Base-by-base conservation (phyloP, 176 grass and related monocot genomes). In the Lolium multiflorum region DNA sequence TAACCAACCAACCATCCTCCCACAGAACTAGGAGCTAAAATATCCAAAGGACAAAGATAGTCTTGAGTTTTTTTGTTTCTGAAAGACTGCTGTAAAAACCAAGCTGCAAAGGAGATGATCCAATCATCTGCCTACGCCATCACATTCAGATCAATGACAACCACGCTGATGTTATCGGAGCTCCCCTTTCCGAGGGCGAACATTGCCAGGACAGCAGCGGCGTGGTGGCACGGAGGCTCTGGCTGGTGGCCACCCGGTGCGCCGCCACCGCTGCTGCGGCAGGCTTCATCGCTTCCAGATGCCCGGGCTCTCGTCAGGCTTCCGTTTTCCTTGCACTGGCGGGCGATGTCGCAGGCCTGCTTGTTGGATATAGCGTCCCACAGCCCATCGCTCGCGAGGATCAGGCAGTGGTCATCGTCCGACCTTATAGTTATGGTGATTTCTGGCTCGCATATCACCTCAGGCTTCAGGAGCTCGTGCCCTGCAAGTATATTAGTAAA, bases 341-440 rank as follows among this genome's bases (percentile, higher is more conserved):
- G 70, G 7, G 92, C 95, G 1, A 95, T 89, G 7, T 84, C 55
- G 41, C 95, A 92, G 11, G 95, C 89, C 18, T 79, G 46, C 57
- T 88, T 85, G 10, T 98, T 98, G 0, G 87, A 74, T 4, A 98
- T 54, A 5, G 87, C 93, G 18, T 98, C 95, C 95, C 95, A 98
- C 75, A 98, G 77, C 17, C 95, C 95, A 7, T 97, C 95, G 84
- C 89, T 97, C 0, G 95, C 95, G 4, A 97, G 87, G 78, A 98
- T 95, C 44, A 98, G 37, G 65, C 83, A 93, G 26, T 95, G 72
- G 43, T 98, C 93, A 2, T 81, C 73, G 3, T 15, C 46, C 0
- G 76, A 90, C 55, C 89, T 86, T 9, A 79, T 76, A 0, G 90
- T 88, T 4, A 87, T 21, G 31, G 67, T 87, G 72, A 95, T 87